Evolutionary conservation across 805 yeast species (phyloP).

Genomic region (Candida rishiriensis): DNA sequence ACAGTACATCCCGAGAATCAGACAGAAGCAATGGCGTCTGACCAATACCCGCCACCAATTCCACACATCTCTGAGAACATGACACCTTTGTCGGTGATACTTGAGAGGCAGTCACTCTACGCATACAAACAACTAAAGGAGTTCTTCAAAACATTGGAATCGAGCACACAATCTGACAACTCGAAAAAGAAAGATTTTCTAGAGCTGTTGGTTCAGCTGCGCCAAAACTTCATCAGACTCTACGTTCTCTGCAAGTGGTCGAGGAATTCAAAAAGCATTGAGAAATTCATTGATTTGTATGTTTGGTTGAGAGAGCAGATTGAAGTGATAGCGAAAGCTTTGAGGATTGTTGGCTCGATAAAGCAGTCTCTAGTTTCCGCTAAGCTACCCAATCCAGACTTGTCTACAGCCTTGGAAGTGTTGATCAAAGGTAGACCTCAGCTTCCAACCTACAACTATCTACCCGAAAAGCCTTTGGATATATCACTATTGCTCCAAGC

Average conservation of each 20-base stretch:
- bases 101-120: conserved; percentile 55
- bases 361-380: conserved; percentile 79
- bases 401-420: conserved; percentile 83
- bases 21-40: neutral
- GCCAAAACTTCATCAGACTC: conserved; percentile 80
- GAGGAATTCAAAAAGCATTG: conserved; percentile 63
- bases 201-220: conserved; percentile 59
- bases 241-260: conserved; percentile 92
- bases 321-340: conserved; percentile 55
- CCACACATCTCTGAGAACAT: conserved; percentile 75
- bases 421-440: conserved; percentile 73
- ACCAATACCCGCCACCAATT: conserved; percentile 28
- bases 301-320: conserved; percentile 85
- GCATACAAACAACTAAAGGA: conserved; percentile 61
- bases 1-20: too few species aligned
- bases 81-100: conserved; percentile 56
- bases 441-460: conserved; percentile 58
- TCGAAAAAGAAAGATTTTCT: conserved; percentile 65
- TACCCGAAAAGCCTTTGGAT: conserved; percentile 46
- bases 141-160: conserved; percentile 55
- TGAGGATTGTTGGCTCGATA: conserved; percentile 62
- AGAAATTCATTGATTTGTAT: conserved; percentile 75
- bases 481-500: conserved; percentile 55
- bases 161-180: conserved; percentile 48
- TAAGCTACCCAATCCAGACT: conserved; percentile 86